Evolutionary conservation across 805 yeast genomes (phyloP).

Genomic region (Maudiozyma saulgeensis): DNA sequence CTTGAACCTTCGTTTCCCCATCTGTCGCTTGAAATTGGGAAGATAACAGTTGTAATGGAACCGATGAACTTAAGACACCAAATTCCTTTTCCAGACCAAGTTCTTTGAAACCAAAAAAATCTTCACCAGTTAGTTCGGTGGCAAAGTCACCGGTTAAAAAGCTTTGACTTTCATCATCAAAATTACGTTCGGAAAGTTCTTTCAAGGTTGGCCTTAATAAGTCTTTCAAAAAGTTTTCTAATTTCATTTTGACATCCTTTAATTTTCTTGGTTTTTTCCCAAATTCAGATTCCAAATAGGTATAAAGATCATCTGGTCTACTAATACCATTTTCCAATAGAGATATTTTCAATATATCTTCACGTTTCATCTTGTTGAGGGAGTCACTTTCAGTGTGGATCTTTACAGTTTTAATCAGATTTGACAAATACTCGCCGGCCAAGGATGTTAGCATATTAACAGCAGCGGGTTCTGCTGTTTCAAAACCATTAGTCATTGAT

Average conservation of each 20-base stretch:
- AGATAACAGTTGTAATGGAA: conserved; percentile 73
- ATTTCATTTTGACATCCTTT: conserved; percentile 53
- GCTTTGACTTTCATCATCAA: conserved; percentile 86
- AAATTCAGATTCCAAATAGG: conserved; percentile 65
- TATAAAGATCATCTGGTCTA: conserved; percentile 65
- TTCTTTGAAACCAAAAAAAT: conserved; percentile 94
- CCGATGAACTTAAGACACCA: conserved; percentile 71
- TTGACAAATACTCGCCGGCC: conserved; percentile 71
- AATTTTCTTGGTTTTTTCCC: conserved; percentile 60
- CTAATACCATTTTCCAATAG: conserved; percentile 80
- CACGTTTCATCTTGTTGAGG: conserved; percentile 23
- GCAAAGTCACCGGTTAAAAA: conserved; percentile 93
- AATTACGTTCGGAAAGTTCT: conserved; percentile 66
- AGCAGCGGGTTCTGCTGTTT: conserved; percentile 68
- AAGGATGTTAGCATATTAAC: conserved; percentile 71
- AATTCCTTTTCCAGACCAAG: conserved; percentile 89
- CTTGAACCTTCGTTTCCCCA: conserved; percentile 46
- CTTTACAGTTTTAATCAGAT: conserved; percentile 61
- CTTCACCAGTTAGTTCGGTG: conserved; percentile 81
- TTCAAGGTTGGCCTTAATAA: conserved; percentile 70
- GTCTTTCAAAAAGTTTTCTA: conserved; percentile 67
- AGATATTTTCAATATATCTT: conserved; percentile 48
- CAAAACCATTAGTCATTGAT: conserved; percentile 89
- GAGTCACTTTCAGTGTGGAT: conserved; percentile 57
- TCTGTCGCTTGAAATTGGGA: conserved; percentile 54